Conservation (phyloP, 805 yeast genomes). For the Starmerella roubikii region DNA sequence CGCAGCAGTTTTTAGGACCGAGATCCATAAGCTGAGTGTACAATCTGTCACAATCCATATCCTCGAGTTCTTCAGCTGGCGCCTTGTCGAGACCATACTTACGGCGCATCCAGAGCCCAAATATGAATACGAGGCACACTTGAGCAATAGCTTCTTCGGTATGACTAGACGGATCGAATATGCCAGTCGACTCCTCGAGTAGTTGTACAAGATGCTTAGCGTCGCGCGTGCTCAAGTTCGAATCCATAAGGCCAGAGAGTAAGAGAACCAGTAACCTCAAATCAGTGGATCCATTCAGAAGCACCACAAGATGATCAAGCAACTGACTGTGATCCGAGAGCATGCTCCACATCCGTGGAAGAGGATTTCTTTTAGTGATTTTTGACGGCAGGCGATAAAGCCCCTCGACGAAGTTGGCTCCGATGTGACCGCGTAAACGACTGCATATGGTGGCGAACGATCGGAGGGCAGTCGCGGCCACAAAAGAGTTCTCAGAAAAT, state of each 20-base stretch:
- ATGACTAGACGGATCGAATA: slow-evolving; percentile 5
- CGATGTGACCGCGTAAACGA: slow-evolving; percentile 7
- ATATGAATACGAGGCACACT: slow-evolving; percentile 4
- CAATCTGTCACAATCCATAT: slow-evolving; percentile 2
- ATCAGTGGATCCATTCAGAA: not conserved
- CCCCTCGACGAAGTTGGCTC: slow-evolving; percentile 9
- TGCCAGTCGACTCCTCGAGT: slow-evolving; percentile 4
- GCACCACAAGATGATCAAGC: not conserved
- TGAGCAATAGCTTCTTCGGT: not conserved
- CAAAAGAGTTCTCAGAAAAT: slow-evolving; percentile 3
- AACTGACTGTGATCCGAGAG: not conserved
- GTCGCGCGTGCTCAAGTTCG: slow-evolving; percentile 4
- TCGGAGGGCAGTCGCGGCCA: slow-evolving; percentile 11
- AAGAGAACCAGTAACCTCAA: not conserved
- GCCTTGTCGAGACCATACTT: slow-evolving; percentile 2
- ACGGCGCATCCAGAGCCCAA: slow-evolving; percentile 12
- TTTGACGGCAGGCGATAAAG: not conserved
- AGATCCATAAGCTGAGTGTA: not conserved
- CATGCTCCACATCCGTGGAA: slow-evolving; percentile 3
- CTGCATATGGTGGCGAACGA: slow-evolving; percentile 2
- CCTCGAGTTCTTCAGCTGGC: slow-evolving; percentile 4
- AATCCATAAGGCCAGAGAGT: slow-evolving; percentile 4
- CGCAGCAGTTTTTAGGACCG: no score
- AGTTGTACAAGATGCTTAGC: slow-evolving; percentile 5
- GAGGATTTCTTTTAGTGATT: not conserved